Evolutionary conservation across 495 filamentous ascomycete genomes (phyloP), one percentile per base, ranked within the genome.

Genomic region (Penicillium turbatum): DNA sequence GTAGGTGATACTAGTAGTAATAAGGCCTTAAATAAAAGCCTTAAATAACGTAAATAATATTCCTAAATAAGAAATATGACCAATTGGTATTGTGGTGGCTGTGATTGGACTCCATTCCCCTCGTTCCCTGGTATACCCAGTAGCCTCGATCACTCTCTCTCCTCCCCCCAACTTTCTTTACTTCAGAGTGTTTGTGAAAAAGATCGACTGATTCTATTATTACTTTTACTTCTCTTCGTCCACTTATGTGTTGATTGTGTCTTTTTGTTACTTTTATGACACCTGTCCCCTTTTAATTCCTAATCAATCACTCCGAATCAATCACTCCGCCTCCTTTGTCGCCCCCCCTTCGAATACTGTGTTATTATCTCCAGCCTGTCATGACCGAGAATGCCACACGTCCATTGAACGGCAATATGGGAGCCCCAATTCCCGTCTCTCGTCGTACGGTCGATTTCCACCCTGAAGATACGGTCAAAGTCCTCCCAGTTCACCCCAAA

Each of bases 91-190:
- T 51, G 30, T 6, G 31, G 39, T 16, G 30, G 30, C 19, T 51
- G 37, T 51, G 49, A 51, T 51, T 51, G 49, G 49, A 6, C n/a
- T 15, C 16, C 10, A 13, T 6, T 12, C 12, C 6, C 31, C 38
- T 35, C 46, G 46, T 48, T 48, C 46, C 49, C 38, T 51, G 27
- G 49, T 42, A 34, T 43, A 42, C 49, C 21, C 49, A 24, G 49
- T 51, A 51, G 29, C 15, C 30, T 51, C 49, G 19, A 35, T 17
- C 37, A 51, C 49, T 43, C 32, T 21, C 21, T 37, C 13, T 16
- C n/a, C 15, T 16, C 26, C 19, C 44, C 34, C 46, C 47, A 29
- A 15, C 26, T 29, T 49, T 39, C 36, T 17, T 15, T 32, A 10
- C 16, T 17, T 19, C 31, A n/a, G 11, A 30, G 43, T n/a, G n/a